A percentile compares a stretch with the other conserved stretches of the same genome.
Evolutionary conservation across 192 early-diverging fungal genomes (phyloP).

Genomic region (Backusella sp.): DNA sequence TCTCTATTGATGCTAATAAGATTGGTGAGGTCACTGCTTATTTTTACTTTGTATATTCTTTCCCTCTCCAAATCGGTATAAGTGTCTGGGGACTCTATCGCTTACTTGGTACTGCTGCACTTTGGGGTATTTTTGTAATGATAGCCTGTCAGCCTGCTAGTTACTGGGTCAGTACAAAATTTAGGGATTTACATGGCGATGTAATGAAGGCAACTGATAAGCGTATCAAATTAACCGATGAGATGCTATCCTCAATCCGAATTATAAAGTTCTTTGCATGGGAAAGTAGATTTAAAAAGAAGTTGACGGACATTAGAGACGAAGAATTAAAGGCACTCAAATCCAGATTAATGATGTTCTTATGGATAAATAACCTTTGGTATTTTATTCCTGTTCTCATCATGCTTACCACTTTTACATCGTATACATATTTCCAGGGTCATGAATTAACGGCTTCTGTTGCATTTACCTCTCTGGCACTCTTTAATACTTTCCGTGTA

Average conservation of each 20-base stretch:
- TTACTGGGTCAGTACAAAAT: constrained; percentile 44
- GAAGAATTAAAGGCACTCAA: constrained; percentile 58
- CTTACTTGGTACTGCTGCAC: constrained; percentile 76
- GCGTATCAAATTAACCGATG: constrained; percentile 78
- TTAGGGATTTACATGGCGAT: constrained; percentile 44
- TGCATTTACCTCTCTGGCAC: constrained; percentile 66
- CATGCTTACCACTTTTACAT: constrained; percentile 49
- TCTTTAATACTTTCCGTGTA: constrained; percentile 66
- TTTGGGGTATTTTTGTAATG: constrained; percentile 71
- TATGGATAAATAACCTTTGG: constrained; percentile 54
- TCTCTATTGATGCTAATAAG: constrained; percentile 60
- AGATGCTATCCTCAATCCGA: constrained; percentile 84
- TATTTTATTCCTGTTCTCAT: constrained; percentile 58
- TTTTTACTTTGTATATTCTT: constrained; percentile 58
- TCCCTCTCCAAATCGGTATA: constrained; percentile 63
- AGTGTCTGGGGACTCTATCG: constrained; percentile 67
- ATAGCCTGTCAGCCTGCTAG: constrained; percentile 59
- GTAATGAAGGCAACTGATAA: constrained; percentile 67
- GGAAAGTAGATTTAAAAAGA: constrained; percentile 69
- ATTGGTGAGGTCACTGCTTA: constrained; percentile 49
- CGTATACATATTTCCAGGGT: constrained; percentile 59
- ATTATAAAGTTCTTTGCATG: constrained; percentile 93
- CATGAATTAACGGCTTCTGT: constrained; percentile 58
- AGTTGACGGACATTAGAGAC: constrained; percentile 59
- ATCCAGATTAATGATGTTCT: constrained; percentile 50